Evolutionary conservation across 805 yeast genomes (phyloP), one percentile per base, ranked within the genome.

Genomic region (Hemisphaericaspora nanyangensis): DNA sequence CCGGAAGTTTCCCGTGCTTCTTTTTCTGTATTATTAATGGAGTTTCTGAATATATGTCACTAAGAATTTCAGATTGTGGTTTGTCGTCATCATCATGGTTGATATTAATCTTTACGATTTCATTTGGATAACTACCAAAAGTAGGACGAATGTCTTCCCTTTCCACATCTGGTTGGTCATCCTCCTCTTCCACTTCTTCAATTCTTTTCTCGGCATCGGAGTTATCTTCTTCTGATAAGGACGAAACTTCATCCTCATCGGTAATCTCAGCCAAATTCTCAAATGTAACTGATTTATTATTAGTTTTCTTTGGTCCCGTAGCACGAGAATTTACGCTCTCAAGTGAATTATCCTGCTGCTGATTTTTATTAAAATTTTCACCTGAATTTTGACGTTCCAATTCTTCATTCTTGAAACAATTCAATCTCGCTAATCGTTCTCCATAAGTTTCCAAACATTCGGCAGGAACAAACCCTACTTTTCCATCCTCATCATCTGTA

Each of bases 391-490:
- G 58, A 17, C 36, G 13, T 51, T 77, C 83, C 22, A 75, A 56
- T 40, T 83, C 87, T 58, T 87, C 96, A 61, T 91, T 91, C 49
- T 87, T 82, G 78, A 91, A 87, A 61, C 96, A 86, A 58, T 93
- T 93, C 29, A 90, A 68, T 40, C 98, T 72, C 0, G 99, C 99
- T 38, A 93, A 63, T 42, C 98, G 70, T 61, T 93, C 99, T 34
- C 80, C 84, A 45, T 86, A 89, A 0, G 96, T 87, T 60, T 93
- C 99, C 27, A 93, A 65, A 42, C 93, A 79, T 58, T 93, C 99
- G 1, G 97, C 98, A 1, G 99, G 99, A 2, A 95, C 95, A 67
- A 90, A 93, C 1, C 99, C 99, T 38, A 91, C 80, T 48, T 80
- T 74, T 3, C 81, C 81, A 55, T 80, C 85, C 69, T 68, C 73